Percentiles rank a stretch among this genome's conserved stretches.
Conservation (phyloP, 2,329 filamentous ascomycete species). For the Aspergillus persii region DNA sequence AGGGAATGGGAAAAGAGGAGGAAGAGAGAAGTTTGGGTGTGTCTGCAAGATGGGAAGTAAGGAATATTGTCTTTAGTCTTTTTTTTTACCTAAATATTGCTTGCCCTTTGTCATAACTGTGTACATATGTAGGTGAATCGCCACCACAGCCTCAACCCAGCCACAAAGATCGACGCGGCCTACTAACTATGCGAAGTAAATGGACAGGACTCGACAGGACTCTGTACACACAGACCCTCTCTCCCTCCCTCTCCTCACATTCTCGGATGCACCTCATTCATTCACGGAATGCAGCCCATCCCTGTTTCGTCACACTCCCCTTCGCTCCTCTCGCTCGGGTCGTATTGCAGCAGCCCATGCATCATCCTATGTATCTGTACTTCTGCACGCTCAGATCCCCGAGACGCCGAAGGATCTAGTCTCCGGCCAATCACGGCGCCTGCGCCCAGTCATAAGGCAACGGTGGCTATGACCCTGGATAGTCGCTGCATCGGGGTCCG, state of each 20-base stretch:
- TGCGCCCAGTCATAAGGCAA: not conserved
- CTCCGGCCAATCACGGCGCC: not conserved
- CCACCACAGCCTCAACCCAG: not conserved
- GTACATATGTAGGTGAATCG: no score
- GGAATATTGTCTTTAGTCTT: not conserved
- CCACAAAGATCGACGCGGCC: not conserved
- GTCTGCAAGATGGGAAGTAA: not conserved
- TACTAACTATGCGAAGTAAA: no score
- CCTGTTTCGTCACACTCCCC: not conserved
- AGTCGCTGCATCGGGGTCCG: not conserved
- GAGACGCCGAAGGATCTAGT: not conserved
- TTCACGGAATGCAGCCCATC: not conserved
- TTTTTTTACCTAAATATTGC: no score
- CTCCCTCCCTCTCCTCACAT: not conserved
- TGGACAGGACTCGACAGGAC: no score
- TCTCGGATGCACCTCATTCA: not conserved
- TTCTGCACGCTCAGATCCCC: not conserved
- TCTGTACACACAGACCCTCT: not conserved
- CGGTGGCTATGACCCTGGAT: not conserved
- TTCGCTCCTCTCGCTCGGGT: not conserved
- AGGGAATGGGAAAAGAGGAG: no score
- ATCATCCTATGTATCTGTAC: not conserved
- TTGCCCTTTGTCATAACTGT: no score
- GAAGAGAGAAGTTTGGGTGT: not conserved
- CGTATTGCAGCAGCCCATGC: not conserved